A percentile compares a stretch with the other conserved stretches of the same genome.
These are phyloP conservation scores for Leccinum uliginosum DNA, from an alignment of 768 basidiomycete genomes.

Conservation along the genomic window DNA sequence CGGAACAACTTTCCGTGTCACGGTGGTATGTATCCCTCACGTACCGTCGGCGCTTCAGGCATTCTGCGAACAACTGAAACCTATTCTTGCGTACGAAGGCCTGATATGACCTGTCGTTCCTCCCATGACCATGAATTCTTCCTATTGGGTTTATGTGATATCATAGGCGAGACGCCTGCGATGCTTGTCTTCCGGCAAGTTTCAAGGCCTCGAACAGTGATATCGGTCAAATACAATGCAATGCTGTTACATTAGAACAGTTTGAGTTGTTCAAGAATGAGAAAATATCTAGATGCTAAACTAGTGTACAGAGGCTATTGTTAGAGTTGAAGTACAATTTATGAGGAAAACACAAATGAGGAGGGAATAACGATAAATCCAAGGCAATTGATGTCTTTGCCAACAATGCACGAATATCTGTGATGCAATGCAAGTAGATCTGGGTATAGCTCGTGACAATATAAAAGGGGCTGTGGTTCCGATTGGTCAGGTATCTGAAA, in stretches of 20 bases:
- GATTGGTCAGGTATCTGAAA: conserved; percentile 4
- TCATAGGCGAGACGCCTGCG: neutral
- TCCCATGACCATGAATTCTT: neutral
- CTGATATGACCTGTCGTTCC: neutral
- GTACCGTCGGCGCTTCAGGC: neutral
- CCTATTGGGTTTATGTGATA: neutral
- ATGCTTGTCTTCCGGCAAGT: neutral
- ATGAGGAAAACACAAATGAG: neutral
- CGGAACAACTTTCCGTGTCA: conserved; percentile 4
- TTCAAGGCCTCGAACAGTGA: neutral
- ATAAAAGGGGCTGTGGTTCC: neutral
- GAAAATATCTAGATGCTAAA: neutral
- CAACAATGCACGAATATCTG: neutral
- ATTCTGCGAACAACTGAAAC: neutral
- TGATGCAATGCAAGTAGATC: conserved; percentile 1
- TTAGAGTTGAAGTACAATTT: neutral
- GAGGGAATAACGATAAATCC: neutral
- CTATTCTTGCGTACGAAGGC: neutral
- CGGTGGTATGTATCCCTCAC: neutral
- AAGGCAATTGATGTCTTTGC: conserved; percentile 2
- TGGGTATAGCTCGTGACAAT: conserved; percentile 2
- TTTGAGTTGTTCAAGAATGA: too few relatives aligned
- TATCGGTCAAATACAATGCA: conserved; percentile 1
- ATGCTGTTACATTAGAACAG: neutral
- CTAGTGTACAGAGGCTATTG: neutral